Base-by-base conservation (phyloP, 192 early-diverging fungal genomes). In the Backusella mclennaniae region DNA sequence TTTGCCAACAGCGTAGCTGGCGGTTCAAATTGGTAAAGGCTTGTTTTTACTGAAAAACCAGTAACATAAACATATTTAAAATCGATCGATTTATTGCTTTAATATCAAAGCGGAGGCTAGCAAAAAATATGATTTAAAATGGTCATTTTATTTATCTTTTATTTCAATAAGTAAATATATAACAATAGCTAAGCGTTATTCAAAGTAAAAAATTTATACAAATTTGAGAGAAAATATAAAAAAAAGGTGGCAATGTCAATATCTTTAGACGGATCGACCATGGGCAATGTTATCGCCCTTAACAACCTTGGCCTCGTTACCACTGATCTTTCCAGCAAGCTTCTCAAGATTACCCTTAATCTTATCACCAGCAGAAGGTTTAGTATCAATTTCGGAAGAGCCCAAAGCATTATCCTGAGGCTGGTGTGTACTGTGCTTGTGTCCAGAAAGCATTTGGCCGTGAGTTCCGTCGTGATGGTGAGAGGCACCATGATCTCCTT, bases 251-350 rank as follows among this genome's bases (percentile, higher is more conserved):
- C 8, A 29, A 9, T 8, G 19, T 4, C 8, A 26, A 11, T 63
- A 29, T 4, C 9, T 29, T 63, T 63, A 63, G 21, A 29, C 23
- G 26, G 56, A 29, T 5, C 56, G 56, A 63, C 76, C 76, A 19
- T 70, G 68, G 26, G 71, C 73, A 19, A 73, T n/a, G n/a, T 79
- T 66, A 42, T 81, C 71, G 35, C 80, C 80, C 26, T 77, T 59
- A 66, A 73, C 69, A n/a, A 81, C 76, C 80, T 81, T 81, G 67
- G 76, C 80, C 19, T 77, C 70, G 41, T 81, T 75, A 19, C 76
- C 76, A 19, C 76, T 81, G 35, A 77, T 39, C 73, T 81, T 81
- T 38, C 80, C 80, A 44, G 66, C 67, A 35, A 77, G 11, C 67
- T 81, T 77, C 66, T 81, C 70, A 7, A 73, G 46, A 12, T 75